Conservation (phyloP, 306 rosid species). For the Vigna unguiculata region DNA sequence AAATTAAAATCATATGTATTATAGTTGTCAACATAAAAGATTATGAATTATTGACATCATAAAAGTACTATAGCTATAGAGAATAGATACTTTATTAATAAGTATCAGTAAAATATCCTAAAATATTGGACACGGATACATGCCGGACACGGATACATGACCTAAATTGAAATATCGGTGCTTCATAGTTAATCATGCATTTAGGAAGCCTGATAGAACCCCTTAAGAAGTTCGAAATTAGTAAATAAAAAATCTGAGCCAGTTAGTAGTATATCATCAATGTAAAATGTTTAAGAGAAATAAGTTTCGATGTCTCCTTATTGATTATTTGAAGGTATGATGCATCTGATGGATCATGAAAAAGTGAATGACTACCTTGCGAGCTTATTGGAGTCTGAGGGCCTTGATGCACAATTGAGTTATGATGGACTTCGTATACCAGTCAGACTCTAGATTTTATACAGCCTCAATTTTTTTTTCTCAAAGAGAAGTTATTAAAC, state of each 20-base stretch:
- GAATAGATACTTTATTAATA: too few species aligned
- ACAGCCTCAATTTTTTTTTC: constrained; percentile 24
- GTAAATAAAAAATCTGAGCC: not conserved
- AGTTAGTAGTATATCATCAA: constrained; percentile 5
- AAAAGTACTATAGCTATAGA: too few species aligned
- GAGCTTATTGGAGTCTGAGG: constrained; percentile 74
- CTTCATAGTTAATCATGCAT: too few species aligned
- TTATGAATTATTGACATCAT: too few species aligned
- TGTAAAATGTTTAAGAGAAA: not conserved
- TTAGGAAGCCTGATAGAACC: constrained; percentile 10
- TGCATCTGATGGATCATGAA: constrained; percentile 98
- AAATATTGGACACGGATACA: too few species aligned
- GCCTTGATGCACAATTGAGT: constrained; percentile 85
- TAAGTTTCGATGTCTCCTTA: constrained; percentile 17
- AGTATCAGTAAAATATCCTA: too few species aligned
- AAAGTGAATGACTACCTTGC: constrained; percentile 70
- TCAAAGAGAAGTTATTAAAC: constrained; percentile 33
- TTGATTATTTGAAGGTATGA: constrained; percentile 77
- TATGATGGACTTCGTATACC: constrained; percentile 88
- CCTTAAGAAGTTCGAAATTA: constrained; percentile 1
- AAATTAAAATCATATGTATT: too few species aligned
- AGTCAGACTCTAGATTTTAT: constrained; percentile 53
- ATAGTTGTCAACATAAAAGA: too few species aligned
- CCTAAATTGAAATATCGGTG: too few species aligned
- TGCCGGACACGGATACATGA: too few species aligned